phyloP scores from a whole-genome alignment of 331 rosid genomes.

The Prunus yedoensis region DNA sequence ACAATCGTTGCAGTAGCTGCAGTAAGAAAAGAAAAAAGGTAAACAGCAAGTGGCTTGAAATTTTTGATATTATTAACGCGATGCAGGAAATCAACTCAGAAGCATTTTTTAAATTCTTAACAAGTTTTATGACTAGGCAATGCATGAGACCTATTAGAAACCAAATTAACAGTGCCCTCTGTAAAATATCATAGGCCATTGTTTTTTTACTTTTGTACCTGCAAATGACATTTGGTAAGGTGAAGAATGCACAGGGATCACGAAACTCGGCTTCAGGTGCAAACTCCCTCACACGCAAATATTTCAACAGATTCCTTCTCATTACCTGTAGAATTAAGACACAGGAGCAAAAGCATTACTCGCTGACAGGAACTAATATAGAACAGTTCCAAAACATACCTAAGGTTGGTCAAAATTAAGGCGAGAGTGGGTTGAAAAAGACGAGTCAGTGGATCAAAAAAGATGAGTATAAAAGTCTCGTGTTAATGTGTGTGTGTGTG shows the following conservation, averaged over 20 bases:
- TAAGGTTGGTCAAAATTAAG: background rate
- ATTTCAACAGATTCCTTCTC: slow-evolving; percentile 79
- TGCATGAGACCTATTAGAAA: background rate
- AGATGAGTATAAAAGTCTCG: background rate
- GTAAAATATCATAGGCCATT: background rate
- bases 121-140: background rate
- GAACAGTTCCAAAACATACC: background rate
- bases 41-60: background rate
- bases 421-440: background rate
- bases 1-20: slow-evolving; percentile 61
- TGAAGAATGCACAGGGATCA: slow-evolving; percentile 57
- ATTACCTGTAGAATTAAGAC: slow-evolving; percentile 57
- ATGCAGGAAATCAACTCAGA: background rate
- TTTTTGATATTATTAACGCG: background rate
- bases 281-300: slow-evolving; percentile 74
- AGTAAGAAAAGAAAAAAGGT: background rate
- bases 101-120: background rate
- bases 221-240: slow-evolving; percentile 87
- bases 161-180: background rate
- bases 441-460: too few species aligned
- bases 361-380: slow-evolving; percentile 14
- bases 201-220: slow-evolving; percentile 43
- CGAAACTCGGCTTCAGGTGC: slow-evolving; percentile 92
- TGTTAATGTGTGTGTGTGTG: background rate
- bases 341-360: slow-evolving; percentile 30